These are phyloP conservation scores for Amniculicola lignicola DNA, from an alignment of 495 filamentous ascomycete species.

Conservation along the genomic window DNA sequence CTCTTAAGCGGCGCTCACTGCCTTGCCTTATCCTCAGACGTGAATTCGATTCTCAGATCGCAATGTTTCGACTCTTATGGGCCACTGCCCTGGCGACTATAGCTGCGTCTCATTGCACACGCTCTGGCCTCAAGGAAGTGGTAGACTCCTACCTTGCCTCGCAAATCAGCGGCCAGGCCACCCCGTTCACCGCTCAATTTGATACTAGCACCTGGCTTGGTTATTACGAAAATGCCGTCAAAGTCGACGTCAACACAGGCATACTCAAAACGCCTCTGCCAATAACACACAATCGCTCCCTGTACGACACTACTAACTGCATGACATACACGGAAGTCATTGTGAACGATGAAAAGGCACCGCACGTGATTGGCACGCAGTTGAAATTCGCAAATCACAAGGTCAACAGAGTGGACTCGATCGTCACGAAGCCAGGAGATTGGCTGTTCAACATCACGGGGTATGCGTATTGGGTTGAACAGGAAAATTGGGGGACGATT, in stretches of 20 bases:
- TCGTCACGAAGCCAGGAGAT: slow-evolving; percentile 48
- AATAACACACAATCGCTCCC: slow-evolving; percentile 49
- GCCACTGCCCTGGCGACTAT: slow-evolving; percentile 11
- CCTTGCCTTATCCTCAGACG: not conserved
- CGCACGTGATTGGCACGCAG: slow-evolving; percentile 53
- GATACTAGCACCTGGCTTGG: slow-evolving; percentile 29
- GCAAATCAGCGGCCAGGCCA: slow-evolving; percentile 8
- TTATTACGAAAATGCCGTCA: slow-evolving; percentile 44
- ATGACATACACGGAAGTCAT: slow-evolving; percentile 54
- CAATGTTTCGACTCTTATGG: slow-evolving; percentile 2
- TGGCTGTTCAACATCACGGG: slow-evolving; percentile 53
- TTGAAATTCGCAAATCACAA: slow-evolving; percentile 44
- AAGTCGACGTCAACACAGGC: slow-evolving; percentile 37
- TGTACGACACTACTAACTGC: slow-evolving; percentile 50
- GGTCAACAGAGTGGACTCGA: slow-evolving; percentile 42
- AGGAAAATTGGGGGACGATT: slow-evolving; percentile 49
- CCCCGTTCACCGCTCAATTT: slow-evolving; percentile 19
- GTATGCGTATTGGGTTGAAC: slow-evolving; percentile 44
- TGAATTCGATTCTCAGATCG: not conserved
- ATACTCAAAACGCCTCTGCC: slow-evolving; percentile 44
- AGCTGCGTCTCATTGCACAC: slow-evolving; percentile 19
- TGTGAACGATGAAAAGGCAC: slow-evolving; percentile 42
- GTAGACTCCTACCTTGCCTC: slow-evolving; percentile 16
- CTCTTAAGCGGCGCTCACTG: not conserved
- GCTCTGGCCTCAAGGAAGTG: slow-evolving; percentile 9